Conservation (phyloP, 2,329 filamentous ascomycete genomes). For the Emericellopsis atlantica region DNA sequence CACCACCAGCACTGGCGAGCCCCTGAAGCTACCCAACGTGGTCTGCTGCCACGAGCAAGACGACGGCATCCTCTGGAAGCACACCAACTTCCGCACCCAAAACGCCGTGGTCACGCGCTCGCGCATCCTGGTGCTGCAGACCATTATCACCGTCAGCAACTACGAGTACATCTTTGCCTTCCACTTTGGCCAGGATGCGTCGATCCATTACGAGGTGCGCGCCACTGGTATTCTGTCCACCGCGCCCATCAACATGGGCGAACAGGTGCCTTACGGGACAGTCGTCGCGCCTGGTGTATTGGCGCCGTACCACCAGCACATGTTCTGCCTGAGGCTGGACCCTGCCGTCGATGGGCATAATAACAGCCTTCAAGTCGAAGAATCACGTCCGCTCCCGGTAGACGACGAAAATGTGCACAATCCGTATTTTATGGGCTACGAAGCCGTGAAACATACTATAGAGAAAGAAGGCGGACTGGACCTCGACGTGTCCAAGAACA, state of each 20-base stretch:
- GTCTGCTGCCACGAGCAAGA: conserved; percentile 23
- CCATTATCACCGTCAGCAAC: conserved; percentile 50
- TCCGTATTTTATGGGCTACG: conserved; percentile 35
- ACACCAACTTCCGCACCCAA: conserved; percentile 45
- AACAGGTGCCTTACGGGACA: conserved; percentile 40
- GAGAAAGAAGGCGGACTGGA: conserved; percentile 31
- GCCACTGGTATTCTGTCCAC: conserved; percentile 30
- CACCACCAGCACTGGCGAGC: conserved; percentile 15
- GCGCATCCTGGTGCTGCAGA: conserved; percentile 45
- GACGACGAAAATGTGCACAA: conserved; percentile 27
- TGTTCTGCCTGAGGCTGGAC: conserved; percentile 55
- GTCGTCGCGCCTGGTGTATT: conserved; percentile 48
- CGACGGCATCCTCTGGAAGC: conserved; percentile 49
- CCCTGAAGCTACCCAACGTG: conserved; percentile 18
- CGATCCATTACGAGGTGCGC: conserved; percentile 18
- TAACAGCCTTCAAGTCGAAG: conserved; percentile 36
- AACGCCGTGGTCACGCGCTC: conserved; percentile 40
- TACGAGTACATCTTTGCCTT: conserved; percentile 37
- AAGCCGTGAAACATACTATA: conserved; percentile 27
- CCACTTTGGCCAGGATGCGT: conserved; percentile 39
- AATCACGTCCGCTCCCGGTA: conserved; percentile 27
- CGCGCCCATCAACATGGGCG: conserved; percentile 34
- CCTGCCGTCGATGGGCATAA: conserved; percentile 46
- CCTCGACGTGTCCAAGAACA: conserved; percentile 34
- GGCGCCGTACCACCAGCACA: conserved; percentile 56